These are phyloP conservation scores for Astraeus odoratus DNA, from an alignment of 768 basidiomycete species.

Conservation along the genomic window DNA sequence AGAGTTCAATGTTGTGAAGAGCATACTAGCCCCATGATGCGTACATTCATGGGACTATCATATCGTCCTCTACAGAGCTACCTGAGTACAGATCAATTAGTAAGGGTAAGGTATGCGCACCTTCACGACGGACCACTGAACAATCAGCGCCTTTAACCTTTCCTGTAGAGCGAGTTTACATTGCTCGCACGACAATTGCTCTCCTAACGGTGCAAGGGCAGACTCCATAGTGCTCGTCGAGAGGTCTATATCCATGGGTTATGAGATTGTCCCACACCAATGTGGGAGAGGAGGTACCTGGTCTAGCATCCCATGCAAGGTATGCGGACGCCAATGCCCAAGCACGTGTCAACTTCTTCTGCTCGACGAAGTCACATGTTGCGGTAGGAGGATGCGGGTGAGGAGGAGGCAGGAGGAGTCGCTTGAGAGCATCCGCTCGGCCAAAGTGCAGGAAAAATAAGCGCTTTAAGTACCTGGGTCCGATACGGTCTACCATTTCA, in stretches of 20 bases:
- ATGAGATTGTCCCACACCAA: neutral
- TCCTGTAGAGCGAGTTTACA: conserved; percentile 58
- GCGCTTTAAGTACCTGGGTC: conserved; percentile 70
- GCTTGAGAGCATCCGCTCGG: conserved; percentile 74
- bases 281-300: conserved; percentile 42
- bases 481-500: conserved; percentile 61
- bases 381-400: conserved; percentile 67
- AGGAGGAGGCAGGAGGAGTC: conserved; percentile 68
- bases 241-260: conserved; percentile 42
- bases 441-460: conserved; percentile 83
- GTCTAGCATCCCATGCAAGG: conserved; percentile 77
- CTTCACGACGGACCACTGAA: conserved; percentile 78
- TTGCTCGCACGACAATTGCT: conserved; percentile 63
- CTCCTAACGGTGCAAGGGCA: conserved; percentile 60
- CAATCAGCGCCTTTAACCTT: conserved; percentile 58
- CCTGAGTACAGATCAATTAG: conserved; percentile 7
- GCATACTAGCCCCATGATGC: neutral
- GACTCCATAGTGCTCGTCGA: conserved; percentile 67
- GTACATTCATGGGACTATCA: conserved; percentile 22
- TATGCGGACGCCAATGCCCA: conserved; percentile 82
- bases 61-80: conserved; percentile 48
- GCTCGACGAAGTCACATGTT: conserved; percentile 63
- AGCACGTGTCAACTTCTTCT: conserved; percentile 72
- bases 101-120: conserved; percentile 28
- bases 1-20: too few relatives aligned